phyloP scores from a whole-genome alignment of 345 rosid genomes.

The Euphorbia tirucalli region DNA sequence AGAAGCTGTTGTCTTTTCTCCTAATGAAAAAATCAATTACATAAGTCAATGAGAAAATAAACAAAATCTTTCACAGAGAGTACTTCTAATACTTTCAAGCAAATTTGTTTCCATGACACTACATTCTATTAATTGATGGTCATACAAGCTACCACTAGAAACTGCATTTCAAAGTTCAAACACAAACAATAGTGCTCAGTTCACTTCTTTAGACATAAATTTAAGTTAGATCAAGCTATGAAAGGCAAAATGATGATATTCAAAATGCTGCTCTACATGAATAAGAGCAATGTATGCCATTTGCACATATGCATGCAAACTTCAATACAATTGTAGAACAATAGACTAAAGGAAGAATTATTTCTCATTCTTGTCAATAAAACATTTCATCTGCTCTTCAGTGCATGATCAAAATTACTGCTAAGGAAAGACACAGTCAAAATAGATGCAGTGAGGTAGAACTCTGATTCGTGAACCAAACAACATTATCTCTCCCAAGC shows the following conservation, averaged over 20 bases:
- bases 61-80: neutral
- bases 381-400: neutral
- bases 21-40: conserved; percentile 30
- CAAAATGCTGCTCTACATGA: neutral
- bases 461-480: neutral
- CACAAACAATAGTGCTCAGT: neutral
- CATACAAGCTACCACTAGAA: neutral
- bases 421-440: too few species aligned
- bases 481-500: neutral
- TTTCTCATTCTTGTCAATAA: neutral
- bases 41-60: neutral
- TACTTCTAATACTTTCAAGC: neutral
- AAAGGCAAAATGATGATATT: neutral
- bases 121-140: neutral
- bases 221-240: neutral
- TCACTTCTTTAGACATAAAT: neutral
- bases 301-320: neutral
- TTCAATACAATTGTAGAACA: neutral
- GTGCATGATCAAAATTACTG: neutral
- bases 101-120: neutral
- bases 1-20: conserved; percentile 94
- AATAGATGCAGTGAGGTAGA: neutral
- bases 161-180: neutral
- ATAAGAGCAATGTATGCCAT: neutral
- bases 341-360: neutral